Conservation (phyloP, 495 filamentous ascomycete species). For the Bacidia rubella region DNA sequence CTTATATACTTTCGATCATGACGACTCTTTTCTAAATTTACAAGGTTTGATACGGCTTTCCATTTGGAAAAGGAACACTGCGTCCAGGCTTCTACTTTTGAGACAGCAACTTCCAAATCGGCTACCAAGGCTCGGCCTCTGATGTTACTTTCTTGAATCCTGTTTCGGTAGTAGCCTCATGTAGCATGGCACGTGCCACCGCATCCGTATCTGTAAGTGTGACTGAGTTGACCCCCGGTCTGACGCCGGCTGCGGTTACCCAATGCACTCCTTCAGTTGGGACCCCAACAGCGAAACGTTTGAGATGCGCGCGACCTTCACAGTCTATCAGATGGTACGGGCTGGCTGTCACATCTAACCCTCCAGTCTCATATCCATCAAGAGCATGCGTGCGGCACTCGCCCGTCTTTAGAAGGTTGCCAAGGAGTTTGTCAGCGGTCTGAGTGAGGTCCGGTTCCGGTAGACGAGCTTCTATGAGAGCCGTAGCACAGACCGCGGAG, state of each 20-base stretch:
- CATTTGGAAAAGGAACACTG: too few species aligned
- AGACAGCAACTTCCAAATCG: not conserved
- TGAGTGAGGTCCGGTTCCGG: slow-evolving; percentile 11
- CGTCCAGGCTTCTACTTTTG: too few species aligned
- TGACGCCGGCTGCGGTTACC: slow-evolving; percentile 9
- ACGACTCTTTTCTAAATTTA: not conserved
- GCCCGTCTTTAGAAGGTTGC: slow-evolving; percentile 12
- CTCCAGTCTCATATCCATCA: not conserved
- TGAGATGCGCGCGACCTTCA: not conserved
- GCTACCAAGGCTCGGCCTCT: not conserved
- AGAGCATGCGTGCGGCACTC: slow-evolving; percentile 10
- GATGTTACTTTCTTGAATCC: not conserved
- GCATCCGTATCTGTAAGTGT: slow-evolving; percentile 8
- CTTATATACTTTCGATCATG: too few species aligned
- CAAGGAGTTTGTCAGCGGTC: slow-evolving; percentile 14
- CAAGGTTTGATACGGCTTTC: too few species aligned
- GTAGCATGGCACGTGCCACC: not conserved
- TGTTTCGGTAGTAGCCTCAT: not conserved
- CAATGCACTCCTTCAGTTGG: slow-evolving; percentile 13
- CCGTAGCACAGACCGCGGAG: slow-evolving; percentile 2
- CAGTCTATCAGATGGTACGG: not conserved
- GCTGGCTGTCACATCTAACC: not conserved
- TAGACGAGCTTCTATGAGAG: slow-evolving; percentile 16
- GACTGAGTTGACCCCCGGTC: slow-evolving; percentile 9
- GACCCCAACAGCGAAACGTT: slow-evolving; percentile 9